Base-by-base conservation (phyloP, 768 basidiomycete species). In the Russula olivacea region DNA sequence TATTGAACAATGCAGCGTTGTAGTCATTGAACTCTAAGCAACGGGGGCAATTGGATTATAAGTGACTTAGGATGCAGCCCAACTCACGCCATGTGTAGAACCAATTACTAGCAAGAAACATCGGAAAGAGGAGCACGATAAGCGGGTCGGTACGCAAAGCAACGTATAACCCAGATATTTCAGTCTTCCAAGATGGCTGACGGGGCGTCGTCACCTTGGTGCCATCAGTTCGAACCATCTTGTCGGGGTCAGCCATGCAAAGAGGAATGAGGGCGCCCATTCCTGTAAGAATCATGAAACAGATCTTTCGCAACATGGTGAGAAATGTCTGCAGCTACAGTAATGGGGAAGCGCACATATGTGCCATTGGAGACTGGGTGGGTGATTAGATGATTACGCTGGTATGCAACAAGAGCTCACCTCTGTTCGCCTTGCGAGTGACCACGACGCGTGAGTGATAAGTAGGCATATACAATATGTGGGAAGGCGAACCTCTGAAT, bases 61-160 rank as follows among this genome's bases (percentile, higher is more conserved):
- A 59, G 2, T n/a, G 21, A 43, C 8, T 7, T 28, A 9, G 36
- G 30, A 47, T 3, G 11, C 17, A 23, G 21, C 6, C 19, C 11
- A 4, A 73, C 85, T 70, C 64, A 89, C 88, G 89, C 88, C 88
- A 91, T 2, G 89, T 86, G 70, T 91, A 91, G 75, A 91, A 91
- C 82, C 87, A 91, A 72, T 91, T 91, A 47, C 85, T 87, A 9
- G 87, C 83, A 59, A 91, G 83, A 74, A 92, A 91, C 86, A 92
- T 88, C 14, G 91, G 91, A 77, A 93, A 89, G 21, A 92, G 79
- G 4, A 90, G 75, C 17, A 91, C 63, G 68, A 93, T 83, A 74
- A 79, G 77, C 0, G 88, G 88, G 69, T 93, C 91, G 14, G 81
- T 85, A 60, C 76, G 80, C 49, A 93, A 76, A 2, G 87, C 82